Evolutionary conservation across 164 flowering plant genomes (phyloP), one percentile per base, ranked within the genome.

Genomic region (Houttuynia cordata): DNA sequence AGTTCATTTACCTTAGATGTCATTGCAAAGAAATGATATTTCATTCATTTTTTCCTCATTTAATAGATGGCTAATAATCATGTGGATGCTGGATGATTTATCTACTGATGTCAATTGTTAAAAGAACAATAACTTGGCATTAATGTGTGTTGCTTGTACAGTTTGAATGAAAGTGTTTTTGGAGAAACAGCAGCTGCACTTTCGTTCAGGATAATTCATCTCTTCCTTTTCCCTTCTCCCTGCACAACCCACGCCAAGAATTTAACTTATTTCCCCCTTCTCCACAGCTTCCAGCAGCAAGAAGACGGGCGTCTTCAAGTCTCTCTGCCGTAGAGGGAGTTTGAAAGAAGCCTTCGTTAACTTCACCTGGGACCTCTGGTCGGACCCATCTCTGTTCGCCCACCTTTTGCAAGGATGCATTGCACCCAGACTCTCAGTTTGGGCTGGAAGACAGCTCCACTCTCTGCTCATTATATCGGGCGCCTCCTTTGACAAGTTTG

Each of bases 101-200:
- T 12, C 17, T 45, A 17, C 17, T 45, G 12, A 12, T 45, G 7
- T 45, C 17, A 45, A 41, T 41, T 0, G 45, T 9, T 41, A n/a
- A n/a, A n/a, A n/a, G n/a, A n/a, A n/a, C 6, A 30, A 30, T 30
- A 30, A 30, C 2, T 2, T 2, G 37, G 37, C 6, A 56, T 21
- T 57, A 30, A 14, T 24, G 53, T 49, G 39, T 54, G 19, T 18
- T 60, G 24, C 67, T 56, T 41, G 56, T 70, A 56, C 86, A 94
- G 96, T 77, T 55, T 91, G 47, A 87, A 84, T 76, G 99, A 94
- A 62, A 81, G 73, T 22, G 85, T 88, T 55, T 87, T 88, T 77
- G 90, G 93, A 75, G 99, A 94, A 75, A 80, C 91, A 57, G 81
- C 75, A 67, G 69, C 91, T 64, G 99, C 93, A 37, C 40, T 82